phyloP scores from a whole-genome alignment of 179 eudicot genomes.

The Actinidia polygama region DNA sequence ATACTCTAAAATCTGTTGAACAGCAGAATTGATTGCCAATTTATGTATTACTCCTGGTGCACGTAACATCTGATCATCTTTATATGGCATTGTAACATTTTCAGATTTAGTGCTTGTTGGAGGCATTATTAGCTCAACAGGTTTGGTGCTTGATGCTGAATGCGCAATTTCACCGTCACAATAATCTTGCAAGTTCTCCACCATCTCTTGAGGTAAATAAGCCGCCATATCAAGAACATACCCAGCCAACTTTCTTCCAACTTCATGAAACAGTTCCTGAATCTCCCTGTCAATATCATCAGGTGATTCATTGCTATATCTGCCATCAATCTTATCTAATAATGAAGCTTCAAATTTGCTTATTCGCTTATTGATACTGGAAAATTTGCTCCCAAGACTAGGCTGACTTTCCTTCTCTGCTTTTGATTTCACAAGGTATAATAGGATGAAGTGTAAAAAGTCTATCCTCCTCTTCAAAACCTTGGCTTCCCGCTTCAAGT shows the following conservation, averaged over 20 bases:
- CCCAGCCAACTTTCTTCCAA: background rate
- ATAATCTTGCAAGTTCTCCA: no score
- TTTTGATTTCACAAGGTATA: background rate
- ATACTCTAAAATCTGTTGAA: background rate
- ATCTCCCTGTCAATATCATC: background rate
- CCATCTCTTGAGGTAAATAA: no score
- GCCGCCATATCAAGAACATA: no score
- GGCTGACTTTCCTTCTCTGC: background rate
- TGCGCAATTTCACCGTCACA: no score
- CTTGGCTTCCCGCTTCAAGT: background rate
- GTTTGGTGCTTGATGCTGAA: no score
- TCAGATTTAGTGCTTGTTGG: no score
- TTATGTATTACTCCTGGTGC: background rate
- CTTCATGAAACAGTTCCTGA: background rate
- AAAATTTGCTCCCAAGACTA: background rate
- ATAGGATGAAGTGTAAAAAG: background rate
- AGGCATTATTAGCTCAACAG: no score
- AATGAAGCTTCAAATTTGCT: no score
- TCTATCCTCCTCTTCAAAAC: slow-evolving; percentile 1
- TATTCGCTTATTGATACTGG: background rate
- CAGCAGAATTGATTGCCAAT: background rate
- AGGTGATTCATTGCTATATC: no score
- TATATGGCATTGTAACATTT: no score
- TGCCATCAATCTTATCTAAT: background rate
- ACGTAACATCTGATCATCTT: no score